Conservation (phyloP, 169 alveolate species). For the Plasmodium gallinaceum region DNA sequence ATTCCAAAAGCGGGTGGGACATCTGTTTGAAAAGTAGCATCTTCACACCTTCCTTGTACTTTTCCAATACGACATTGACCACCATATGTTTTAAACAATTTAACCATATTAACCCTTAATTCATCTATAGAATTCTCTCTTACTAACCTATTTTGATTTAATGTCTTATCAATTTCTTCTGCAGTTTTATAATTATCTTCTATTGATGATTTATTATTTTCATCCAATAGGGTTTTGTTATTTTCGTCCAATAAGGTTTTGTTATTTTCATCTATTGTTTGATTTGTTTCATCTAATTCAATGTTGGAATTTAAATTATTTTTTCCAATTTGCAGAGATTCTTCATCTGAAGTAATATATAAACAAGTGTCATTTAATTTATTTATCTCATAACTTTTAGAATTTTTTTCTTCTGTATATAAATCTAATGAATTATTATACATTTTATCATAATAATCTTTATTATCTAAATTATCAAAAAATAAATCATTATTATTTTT, state of each 20-base stretch:
- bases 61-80: constrained; percentile 77
- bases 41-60: constrained; percentile 81
- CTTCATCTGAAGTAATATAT: constrained; percentile 75
- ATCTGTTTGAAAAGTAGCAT: constrained; percentile 79
- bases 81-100: constrained; percentile 65
- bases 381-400: constrained; percentile 34
- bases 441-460: constrained; percentile 20
- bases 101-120: constrained; percentile 54
- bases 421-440: constrained; percentile 31
- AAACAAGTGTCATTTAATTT: constrained; percentile 65
- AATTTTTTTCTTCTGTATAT: constrained; percentile 29
- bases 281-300: constrained; percentile 7
- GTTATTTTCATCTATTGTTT: constrained; percentile 47
- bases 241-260: constrained; percentile 40
- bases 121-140: constrained; percentile 63
- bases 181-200: constrained; percentile 37
- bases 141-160: constrained; percentile 22
- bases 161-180: constrained; percentile 22
- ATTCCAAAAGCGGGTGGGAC: constrained; percentile 83
- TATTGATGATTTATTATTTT: neutral
- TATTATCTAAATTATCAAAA: constrained; percentile 22
- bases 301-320: constrained; percentile 3
- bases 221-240: constrained; percentile 26
- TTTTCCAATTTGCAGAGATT: constrained; percentile 15
- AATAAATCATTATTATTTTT: constrained; percentile 46